Percentiles rank a stretch among this genome's conserved stretches.
Evolutionary conservation across 2,329 filamentous ascomycete species (phyloP).

Genomic region (Ramularia collo-cygni): DNA sequence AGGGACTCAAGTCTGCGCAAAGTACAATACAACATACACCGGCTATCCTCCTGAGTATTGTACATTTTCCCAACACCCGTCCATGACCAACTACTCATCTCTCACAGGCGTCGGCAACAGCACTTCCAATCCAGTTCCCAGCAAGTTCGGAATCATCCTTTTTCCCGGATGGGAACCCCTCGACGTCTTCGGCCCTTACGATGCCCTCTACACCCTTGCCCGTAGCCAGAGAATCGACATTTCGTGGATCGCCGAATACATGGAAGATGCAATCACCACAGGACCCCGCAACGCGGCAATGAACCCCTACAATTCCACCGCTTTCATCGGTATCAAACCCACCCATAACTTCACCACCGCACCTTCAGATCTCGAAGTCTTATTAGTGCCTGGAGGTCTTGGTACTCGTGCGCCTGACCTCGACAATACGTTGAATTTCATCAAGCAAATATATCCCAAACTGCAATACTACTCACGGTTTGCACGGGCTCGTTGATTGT

Average conservation of each 20-base stretch:
- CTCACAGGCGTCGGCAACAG: too few species aligned
- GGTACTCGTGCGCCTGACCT: constrained; percentile 42
- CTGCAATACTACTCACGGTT: constrained; percentile 53
- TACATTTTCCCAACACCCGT: too few species aligned
- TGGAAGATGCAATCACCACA: constrained; percentile 32
- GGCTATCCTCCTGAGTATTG: too few species aligned
- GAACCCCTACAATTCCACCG: constrained; percentile 19
- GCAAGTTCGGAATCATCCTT: too few species aligned
- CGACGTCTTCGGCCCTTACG: constrained; percentile 40
- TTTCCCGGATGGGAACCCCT: too few species aligned
- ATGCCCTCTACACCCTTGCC: constrained; percentile 38
- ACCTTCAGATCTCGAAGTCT: constrained; percentile 49
- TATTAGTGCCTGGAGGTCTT: constrained; percentile 59
- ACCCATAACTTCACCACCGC: constrained; percentile 50
- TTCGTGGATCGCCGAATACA: constrained; percentile 29
- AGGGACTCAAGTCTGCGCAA: too few species aligned
- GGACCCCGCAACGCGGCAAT: constrained; percentile 4
- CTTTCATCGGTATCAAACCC: constrained; percentile 38
- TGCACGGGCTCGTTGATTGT: constrained; percentile 59
- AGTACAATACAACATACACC: too few species aligned
- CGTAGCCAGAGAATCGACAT: constrained; percentile 24
- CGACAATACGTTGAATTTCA: constrained; percentile 7
- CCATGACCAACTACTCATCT: too few species aligned
- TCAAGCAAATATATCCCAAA: constrained; percentile 40
- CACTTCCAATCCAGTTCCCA: too few species aligned